Evolutionary conservation across 139 green algal species (phyloP), one percentile per base, ranked within the genome.

Genomic region (Chlorella sp.): DNA sequence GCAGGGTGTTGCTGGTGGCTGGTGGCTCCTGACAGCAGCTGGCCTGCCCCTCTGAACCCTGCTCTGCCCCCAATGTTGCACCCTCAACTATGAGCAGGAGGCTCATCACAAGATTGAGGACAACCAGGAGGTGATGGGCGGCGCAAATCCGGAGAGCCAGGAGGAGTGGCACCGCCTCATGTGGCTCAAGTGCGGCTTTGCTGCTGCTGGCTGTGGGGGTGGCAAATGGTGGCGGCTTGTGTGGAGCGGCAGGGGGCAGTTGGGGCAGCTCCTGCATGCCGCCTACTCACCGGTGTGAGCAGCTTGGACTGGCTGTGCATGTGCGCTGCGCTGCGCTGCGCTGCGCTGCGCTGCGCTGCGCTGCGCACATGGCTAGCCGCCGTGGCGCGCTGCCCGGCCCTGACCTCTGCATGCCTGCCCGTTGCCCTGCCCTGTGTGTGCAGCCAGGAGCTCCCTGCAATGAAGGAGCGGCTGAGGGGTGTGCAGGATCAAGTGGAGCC

Each of bases 361-460:
- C n/a, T n/a, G n/a, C n/a, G n/a, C n/a, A n/a, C n/a, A n/a, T n/a
- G n/a, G n/a, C n/a, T n/a, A n/a, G n/a, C n/a, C n/a, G n/a, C n/a
- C n/a, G n/a, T n/a, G n/a, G n/a, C n/a, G n/a, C n/a, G n/a, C n/a
- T 16, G 15, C 51, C 18, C 51, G 11, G 13, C 9, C 51, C 51
- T 60, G 51, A 60, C 11, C 51, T 32, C 65, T 44, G 65, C 32
- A 3, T 26, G 32, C 65, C 32, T 44, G 65, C 30, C 34, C 20
- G 13, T 30, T 1, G 17, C 36, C 68, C 36, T 18, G 11, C 21
- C 36, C 68, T 74, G 34, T 47, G 32, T 13, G 2, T 74, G 68
- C 68, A 74, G 70, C 70, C 34, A 86, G 74, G 38, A 88, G 68
- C 55, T 63, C 7, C 76, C 84, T 28, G 34, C 30, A 38, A 36